Percentiles rank a stretch among this genome's conserved stretches.
Evolutionary conservation across 331 rosid genomes (phyloP).

Genomic region (Pyrus hybrid): DNA sequence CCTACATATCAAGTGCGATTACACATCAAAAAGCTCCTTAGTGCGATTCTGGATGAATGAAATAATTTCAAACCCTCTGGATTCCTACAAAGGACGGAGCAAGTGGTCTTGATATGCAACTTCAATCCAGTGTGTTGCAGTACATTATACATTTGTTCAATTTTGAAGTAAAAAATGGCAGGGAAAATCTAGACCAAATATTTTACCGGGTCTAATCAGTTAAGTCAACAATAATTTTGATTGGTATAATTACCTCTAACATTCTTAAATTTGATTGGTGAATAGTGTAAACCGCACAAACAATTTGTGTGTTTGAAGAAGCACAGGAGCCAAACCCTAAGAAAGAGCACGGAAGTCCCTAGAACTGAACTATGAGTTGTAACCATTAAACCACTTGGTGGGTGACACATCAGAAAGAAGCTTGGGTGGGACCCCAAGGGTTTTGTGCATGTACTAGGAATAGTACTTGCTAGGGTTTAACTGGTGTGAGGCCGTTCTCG

Average conservation of each 20-base stretch:
- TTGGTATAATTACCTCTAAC: background rate
- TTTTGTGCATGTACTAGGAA: conserved; percentile 28
- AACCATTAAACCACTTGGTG: conserved; percentile 74
- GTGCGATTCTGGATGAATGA: conserved; percentile 28
- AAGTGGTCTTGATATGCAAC: conserved; percentile 22
- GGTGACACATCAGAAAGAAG: conserved; percentile 77
- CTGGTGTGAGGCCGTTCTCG: conserved; percentile 7
- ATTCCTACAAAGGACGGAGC: conserved; percentile 23
- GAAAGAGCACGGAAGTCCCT: conserved; percentile 13
- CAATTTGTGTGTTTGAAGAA: background rate
- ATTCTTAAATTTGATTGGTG: too few species aligned
- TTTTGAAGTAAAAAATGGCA: background rate
- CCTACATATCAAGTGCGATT: conserved; percentile 50
- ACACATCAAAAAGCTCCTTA: conserved; percentile 59
- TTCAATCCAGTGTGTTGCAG: conserved; percentile 27
- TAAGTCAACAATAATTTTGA: background rate
- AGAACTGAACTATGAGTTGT: conserved; percentile 52
- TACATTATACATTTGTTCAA: background rate
- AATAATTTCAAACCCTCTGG: background rate
- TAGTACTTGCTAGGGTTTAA: conserved; percentile 23
- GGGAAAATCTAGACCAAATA: background rate
- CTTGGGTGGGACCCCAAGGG: conserved; percentile 35
- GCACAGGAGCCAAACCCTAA: background rate
- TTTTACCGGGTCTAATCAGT: background rate
- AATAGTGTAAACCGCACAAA: background rate